Base-by-base conservation (phyloP, 208 protist genomes). In the Acanthamoeba culbertsoni region DNA sequence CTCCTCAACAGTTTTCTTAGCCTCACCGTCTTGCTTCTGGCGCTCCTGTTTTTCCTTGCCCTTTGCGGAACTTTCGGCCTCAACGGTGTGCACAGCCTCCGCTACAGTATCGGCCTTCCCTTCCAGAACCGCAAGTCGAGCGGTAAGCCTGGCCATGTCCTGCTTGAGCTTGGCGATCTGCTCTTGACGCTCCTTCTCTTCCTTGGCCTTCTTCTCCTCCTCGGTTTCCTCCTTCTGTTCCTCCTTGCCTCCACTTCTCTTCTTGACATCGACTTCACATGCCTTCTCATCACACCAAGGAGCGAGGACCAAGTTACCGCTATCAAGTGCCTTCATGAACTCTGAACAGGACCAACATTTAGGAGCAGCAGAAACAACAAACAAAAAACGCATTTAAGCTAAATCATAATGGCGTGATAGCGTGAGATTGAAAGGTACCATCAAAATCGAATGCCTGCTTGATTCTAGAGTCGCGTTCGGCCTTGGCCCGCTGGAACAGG, bases 211-310 rank as follows among this genome's bases (percentile, higher is more conserved):
- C 62, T 55, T 59, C 35, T 79, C 91, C 28, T 91, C 20, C 35
- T 46, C 68, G 4, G 46, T 65, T 23, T 93, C 46, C n/a, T 84
- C 33, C 51, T 93, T 93, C 31, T 79, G 59, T 48, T 53, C 71
- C 55, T 86, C 31, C 28, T 88, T 94, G 62, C 86, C 92, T 4
- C 71, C 45, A 63, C 95, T 92, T 88, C 86, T 75, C 65, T 46
- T 55, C 97, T 99, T 99, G 91, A 99, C 97, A 46, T 96, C 93
- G 26, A 99, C 98, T 96, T 99, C 99, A 95, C 98, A 99, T 6
- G 84, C 96, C 93, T 95, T 97, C 33, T 86, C 86, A 10, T 97
- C 97, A 95, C 98, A 99, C 98, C 98, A 99, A 73, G 98, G 98
- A 6, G 96, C 96, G 0, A 99, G 95, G 18, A 98, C 95, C 43